phyloP scores from a whole-genome alignment of 306 rosid genomes.

The Rosa persica region DNA sequence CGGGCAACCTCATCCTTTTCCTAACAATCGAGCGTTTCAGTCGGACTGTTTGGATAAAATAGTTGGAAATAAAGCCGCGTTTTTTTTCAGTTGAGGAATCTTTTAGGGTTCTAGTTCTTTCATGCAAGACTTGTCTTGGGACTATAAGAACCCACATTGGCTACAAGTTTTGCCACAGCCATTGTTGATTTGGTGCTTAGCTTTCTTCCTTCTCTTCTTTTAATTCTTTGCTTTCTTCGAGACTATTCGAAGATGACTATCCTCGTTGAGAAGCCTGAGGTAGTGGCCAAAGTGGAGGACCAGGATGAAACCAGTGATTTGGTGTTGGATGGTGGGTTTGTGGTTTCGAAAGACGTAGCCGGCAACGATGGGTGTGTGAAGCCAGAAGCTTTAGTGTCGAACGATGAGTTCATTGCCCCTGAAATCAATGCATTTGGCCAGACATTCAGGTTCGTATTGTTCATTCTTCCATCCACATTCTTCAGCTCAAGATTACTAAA shows the following conservation, averaged over 20 bases:
- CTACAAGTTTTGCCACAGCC: neutral
- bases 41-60: neutral
- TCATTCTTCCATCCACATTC: neutral
- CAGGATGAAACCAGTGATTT: neutral
- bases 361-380: neutral
- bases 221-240: neutral
- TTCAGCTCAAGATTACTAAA: neutral
- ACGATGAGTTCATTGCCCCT: neutral
- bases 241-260: neutral
- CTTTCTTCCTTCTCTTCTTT: neutral
- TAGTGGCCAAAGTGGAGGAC: neutral
- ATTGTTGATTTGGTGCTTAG: neutral
- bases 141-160: neutral
- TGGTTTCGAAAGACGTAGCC: neutral
- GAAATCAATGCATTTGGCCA: conserved; percentile 6
- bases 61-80: neutral
- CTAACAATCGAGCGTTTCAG: neutral
- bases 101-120: neutral
- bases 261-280: neutral
- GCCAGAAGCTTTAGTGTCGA: neutral
- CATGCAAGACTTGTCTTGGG: neutral
- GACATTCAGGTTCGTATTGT: neutral
- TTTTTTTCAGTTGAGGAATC: conserved; percentile 3
- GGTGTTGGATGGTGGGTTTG: conserved; percentile 1
- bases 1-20: neutral